Conservation (phyloP, 2,329 filamentous ascomycete genomes). For the Hirsutella thompsonii region DNA sequence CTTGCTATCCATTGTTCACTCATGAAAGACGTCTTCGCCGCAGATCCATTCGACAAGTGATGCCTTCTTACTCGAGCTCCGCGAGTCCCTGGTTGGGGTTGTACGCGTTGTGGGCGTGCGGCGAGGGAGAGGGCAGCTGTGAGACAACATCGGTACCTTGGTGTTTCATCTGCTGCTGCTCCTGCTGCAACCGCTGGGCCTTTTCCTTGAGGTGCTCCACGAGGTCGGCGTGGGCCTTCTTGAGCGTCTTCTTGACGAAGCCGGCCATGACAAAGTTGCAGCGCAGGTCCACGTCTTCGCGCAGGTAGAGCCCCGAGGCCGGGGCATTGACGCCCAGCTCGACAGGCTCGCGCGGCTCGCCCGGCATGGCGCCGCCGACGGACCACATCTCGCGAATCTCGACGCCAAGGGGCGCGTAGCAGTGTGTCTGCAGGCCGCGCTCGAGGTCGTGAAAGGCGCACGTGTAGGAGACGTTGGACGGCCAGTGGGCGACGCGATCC, state of each 20-base stretch:
- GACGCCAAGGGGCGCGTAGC: constrained; percentile 70
- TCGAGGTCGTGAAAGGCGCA: constrained; percentile 67
- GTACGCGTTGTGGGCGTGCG: too few species aligned
- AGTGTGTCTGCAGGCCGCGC: constrained; percentile 66
- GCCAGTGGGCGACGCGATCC: constrained; percentile 50
- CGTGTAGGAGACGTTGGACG: constrained; percentile 53
- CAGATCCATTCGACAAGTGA: too few species aligned
- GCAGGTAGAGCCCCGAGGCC: constrained; percentile 53
- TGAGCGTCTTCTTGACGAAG: constrained; percentile 75
- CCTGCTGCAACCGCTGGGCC: constrained; percentile 6
- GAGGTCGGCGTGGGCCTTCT: constrained; percentile 58
- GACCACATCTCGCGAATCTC: constrained; percentile 71
- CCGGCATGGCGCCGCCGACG: constrained; percentile 57
- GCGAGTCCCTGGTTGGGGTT: too few species aligned
- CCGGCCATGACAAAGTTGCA: constrained; percentile 64
- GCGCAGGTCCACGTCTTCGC: constrained; percentile 72
- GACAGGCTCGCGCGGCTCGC: constrained; percentile 46
- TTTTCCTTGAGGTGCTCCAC: constrained; percentile 46
- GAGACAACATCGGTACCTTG: too few species aligned
- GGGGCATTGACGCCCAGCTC: neutral
- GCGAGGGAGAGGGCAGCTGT: too few species aligned
- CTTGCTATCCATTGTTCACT: too few species aligned
- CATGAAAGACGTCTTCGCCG: too few species aligned
- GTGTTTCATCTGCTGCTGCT: neutral
- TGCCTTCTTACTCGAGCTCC: too few species aligned